Base-by-base conservation (phyloP, 2,329 filamentous ascomycete genomes). In the Colletotrichum karsti region DNA sequence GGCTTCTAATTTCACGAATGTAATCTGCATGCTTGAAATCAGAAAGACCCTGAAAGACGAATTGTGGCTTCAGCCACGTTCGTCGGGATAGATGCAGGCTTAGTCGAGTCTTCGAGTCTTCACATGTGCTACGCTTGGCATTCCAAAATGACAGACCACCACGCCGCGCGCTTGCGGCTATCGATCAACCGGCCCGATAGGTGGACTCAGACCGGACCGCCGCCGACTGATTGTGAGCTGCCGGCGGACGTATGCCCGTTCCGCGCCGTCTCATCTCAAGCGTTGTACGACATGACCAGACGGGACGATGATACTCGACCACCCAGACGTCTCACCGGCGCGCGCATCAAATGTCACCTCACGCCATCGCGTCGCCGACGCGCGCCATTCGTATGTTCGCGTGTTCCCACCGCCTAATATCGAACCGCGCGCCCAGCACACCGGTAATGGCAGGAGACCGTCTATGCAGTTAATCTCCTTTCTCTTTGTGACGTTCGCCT, bases 291-390 rank as follows among this genome's bases (percentile, higher is more conserved):
- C 28, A 53, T n/a, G 8, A 13, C 51, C 3, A 41, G 22, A 22
- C 24, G 35, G 20, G 12, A 48, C 30, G 18, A 55, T 20, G 39
- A 9, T n/a, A 54, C 20, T 39, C 42, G 15, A 30, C 46, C 55
- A 53, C 15, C 46, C 39, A 28, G 33, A 54, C 41, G 39, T 66
- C 39, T 46, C 63, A 41, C 18, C 48, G 30, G 63, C 20, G 57
- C 28, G 18, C 55, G 20, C 18, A 5, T 13, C 3, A 18, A 37
- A 10, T 35, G 15, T 35, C 28, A 28, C 51, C 24, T 37, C 51
- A 26, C 63, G 30, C 42, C 24, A 51, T 42, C 24, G 56, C 48
- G 39, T 61, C 41, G 51, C 26, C 58, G 24, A 55, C 57, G 63
- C 57, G 57, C 39, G 48, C 39, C 63, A 13, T 12, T n/a, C 24